Conservation (phyloP, 768 basidiomycete species). For the Rhizopogon vinicolor region DNA sequence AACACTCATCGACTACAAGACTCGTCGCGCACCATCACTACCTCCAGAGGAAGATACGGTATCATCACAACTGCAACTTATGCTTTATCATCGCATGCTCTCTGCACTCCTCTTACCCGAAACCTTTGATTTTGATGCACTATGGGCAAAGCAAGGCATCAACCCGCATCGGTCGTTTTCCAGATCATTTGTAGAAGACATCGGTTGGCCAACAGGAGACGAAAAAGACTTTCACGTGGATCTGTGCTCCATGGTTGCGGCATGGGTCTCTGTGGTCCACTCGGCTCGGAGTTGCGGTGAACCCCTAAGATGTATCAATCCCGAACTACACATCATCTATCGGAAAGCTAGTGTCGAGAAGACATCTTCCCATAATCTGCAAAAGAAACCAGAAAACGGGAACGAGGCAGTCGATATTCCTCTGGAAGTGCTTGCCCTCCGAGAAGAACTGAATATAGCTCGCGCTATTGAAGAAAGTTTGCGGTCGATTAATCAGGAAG, state of each 20-base stretch:
- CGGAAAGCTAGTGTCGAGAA: slow-evolving; percentile 16
- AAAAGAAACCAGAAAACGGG: slow-evolving; percentile 6
- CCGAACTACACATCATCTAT: slow-evolving; percentile 37
- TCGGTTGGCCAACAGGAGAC: slow-evolving; percentile 13
- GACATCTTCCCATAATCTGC: no score
- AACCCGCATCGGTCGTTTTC: slow-evolving; percentile 46
- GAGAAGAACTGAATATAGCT: slow-evolving; percentile 40
- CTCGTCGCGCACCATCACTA: slow-evolving; percentile 43
- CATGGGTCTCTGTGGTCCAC: slow-evolving; percentile 26
- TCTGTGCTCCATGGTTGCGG: slow-evolving; percentile 26
- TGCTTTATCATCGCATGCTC: slow-evolving; percentile 72
- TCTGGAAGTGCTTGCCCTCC: slow-evolving; percentile 12
- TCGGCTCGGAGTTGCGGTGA: slow-evolving; percentile 7
- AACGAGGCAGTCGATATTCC: slow-evolving; percentile 5
- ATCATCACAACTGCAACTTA: slow-evolving; percentile 64
- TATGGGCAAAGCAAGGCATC: slow-evolving; percentile 49
- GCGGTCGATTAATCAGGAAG: slow-evolving; percentile 12
- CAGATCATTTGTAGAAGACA: slow-evolving; percentile 36
- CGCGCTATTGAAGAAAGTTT: slow-evolving; percentile 46
- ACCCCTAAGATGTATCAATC: slow-evolving; percentile 27
- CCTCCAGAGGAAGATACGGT: slow-evolving; percentile 57
- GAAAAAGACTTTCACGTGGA: slow-evolving; percentile 19
- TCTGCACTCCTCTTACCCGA: slow-evolving; percentile 40
- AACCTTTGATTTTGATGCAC: slow-evolving; percentile 42
- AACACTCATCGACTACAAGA: slow-evolving; percentile 66